Evolutionary conservation across 805 yeast genomes (phyloP).

Genomic region (Cyberlindnera subsufficiens): DNA sequence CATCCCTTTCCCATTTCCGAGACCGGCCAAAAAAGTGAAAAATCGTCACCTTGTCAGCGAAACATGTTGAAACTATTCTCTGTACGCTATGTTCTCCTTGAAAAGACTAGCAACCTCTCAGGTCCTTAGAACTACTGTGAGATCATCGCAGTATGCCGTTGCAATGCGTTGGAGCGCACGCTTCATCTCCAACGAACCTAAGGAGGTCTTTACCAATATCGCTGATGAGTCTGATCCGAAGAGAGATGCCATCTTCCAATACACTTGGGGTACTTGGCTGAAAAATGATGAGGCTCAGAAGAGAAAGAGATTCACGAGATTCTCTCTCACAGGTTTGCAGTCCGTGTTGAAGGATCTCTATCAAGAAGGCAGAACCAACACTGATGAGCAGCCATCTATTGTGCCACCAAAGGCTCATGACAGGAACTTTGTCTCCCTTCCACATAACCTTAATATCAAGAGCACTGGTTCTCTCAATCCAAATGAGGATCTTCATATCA

Average conservation of each 20-base stretch:
- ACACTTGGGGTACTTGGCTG: slow-evolving; percentile 95
- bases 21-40: background rate
- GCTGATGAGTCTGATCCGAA: slow-evolving; percentile 60
- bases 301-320: slow-evolving; percentile 69
- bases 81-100: slow-evolving; percentile 11
- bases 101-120: slow-evolving; percentile 10
- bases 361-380: slow-evolving; percentile 29
- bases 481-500: slow-evolving; percentile 44
- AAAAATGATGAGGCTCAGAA: slow-evolving; percentile 71
- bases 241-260: slow-evolving; percentile 71
- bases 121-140: slow-evolving; percentile 7
- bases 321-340: slow-evolving; percentile 74
- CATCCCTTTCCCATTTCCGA: too few species aligned
- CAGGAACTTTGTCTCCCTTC: slow-evolving; percentile 36
- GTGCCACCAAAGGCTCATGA: slow-evolving; percentile 32
- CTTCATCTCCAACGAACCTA: slow-evolving; percentile 22
- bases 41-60: background rate
- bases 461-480: slow-evolving; percentile 39
- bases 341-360: slow-evolving; percentile 42
- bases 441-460: slow-evolving; percentile 40
- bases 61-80: too few species aligned
- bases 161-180: slow-evolving; percentile 14
- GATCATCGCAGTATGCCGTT: background rate
- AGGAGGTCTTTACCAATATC: slow-evolving; percentile 43
- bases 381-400: slow-evolving; percentile 20